Conservation (phyloP, 768 basidiomycete species). For the Mrakia gelida region DNA sequence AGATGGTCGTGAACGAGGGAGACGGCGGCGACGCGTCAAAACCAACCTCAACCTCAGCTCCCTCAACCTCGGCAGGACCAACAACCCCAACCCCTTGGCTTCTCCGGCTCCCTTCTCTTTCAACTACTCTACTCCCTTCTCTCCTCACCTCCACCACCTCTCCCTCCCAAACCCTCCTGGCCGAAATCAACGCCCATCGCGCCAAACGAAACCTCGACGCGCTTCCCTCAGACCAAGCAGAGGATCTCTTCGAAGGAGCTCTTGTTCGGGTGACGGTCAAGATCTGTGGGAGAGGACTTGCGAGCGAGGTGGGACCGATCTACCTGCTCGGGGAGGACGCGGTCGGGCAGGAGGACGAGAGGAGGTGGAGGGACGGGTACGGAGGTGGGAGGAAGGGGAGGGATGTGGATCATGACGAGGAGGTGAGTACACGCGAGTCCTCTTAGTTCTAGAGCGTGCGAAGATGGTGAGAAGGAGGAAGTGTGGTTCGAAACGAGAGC, state of each 20-base stretch:
- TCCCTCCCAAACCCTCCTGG: slow-evolving; percentile 51
- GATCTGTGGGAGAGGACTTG: slow-evolving; percentile 59
- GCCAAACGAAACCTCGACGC: slow-evolving; percentile 50
- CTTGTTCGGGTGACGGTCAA: slow-evolving; percentile 63
- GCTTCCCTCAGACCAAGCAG: slow-evolving; percentile 47
- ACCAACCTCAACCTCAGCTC: too few relatives aligned
- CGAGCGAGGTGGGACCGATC: slow-evolving; percentile 30
- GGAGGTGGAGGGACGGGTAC: slow-evolving; percentile 17
- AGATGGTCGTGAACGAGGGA: slow-evolving; percentile 26
- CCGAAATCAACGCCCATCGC: slow-evolving; percentile 60
- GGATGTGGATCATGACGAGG: slow-evolving; percentile 25
- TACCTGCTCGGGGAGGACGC: slow-evolving; percentile 1
- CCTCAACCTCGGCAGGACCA: not conserved
- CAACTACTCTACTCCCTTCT: slow-evolving; percentile 45
- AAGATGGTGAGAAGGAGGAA: too few relatives aligned
- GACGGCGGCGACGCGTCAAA: not conserved
- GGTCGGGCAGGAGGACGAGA: slow-evolving; percentile 5
- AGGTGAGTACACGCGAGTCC: too few relatives aligned
- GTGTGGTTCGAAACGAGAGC: too few relatives aligned
- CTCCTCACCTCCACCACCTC: slow-evolving; percentile 45
- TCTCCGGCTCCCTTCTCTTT: slow-evolving; percentile 52
- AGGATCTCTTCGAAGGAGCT: slow-evolving; percentile 57
- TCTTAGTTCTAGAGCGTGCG: too few relatives aligned
- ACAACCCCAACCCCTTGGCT: slow-evolving; percentile 40
- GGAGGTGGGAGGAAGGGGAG: slow-evolving; percentile 18